A percentile compares a stretch with the other conserved stretches of the same genome.
These are phyloP conservation scores for Mucor saturninus DNA, from an alignment of 371 early-diverging fungal species.

Conservation along the genomic window DNA sequence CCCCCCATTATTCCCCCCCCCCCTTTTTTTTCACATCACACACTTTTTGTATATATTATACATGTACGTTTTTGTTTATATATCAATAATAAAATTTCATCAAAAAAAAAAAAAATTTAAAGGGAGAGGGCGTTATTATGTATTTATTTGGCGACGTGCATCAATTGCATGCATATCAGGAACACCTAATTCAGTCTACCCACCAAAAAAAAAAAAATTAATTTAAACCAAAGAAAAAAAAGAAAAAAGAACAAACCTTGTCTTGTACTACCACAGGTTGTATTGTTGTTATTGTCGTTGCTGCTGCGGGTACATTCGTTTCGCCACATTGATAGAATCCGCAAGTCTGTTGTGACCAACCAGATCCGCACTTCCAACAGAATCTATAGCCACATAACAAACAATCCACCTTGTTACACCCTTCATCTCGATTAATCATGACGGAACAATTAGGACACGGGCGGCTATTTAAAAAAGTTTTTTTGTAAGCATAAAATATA, in stretches of 20 bases:
- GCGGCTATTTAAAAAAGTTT: constrained; percentile 36
- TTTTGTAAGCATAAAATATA: neutral
- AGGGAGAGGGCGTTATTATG: neutral
- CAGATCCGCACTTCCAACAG: constrained; percentile 66
- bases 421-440: constrained; percentile 78
- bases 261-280: neutral
- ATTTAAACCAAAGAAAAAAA: neutral
- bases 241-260: constrained; percentile 7
- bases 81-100: neutral
- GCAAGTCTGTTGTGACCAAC: constrained; percentile 49
- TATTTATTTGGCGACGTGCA: constrained; percentile 23
- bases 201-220: neutral
- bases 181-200: constrained; percentile 47
- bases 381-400: constrained; percentile 73
- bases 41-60: too few relatives aligned
- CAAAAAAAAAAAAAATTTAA: neutral
- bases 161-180: constrained; percentile 49
- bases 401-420: constrained; percentile 82
- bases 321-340: constrained; percentile 49
- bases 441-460: constrained; percentile 76
- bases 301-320: neutral
- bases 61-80: too few relatives aligned
- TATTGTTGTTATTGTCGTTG: neutral
- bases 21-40: neutral
- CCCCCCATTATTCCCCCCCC: neutral